Conservation (phyloP, 441 rosid species). For the Populus hybrid region DNA sequence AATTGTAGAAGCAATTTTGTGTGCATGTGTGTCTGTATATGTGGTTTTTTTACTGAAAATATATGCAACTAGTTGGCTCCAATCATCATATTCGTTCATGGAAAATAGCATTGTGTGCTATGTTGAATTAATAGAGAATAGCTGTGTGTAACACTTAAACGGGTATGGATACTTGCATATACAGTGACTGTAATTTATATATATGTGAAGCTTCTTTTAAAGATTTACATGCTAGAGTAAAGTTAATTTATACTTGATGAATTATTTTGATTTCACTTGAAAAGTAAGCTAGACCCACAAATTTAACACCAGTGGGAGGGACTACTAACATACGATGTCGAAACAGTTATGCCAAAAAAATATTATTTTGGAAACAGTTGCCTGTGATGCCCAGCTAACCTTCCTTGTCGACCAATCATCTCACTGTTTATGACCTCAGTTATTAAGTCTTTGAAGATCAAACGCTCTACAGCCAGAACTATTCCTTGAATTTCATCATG, state of each 20-base stretch:
- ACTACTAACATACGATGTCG: slow-evolving; percentile 18
- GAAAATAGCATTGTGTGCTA: background rate
- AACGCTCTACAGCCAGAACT: slow-evolving; percentile 70
- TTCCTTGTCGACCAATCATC: slow-evolving; percentile 33
- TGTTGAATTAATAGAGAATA: background rate
- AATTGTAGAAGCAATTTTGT: background rate
- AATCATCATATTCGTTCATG: no score
- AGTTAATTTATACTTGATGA: slow-evolving; percentile 25
- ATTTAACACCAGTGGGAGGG: slow-evolving; percentile 13
- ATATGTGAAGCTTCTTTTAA: slow-evolving; percentile 22
- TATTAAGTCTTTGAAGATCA: slow-evolving; percentile 84
- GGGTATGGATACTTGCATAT: slow-evolving; percentile 7
- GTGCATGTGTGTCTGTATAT: background rate
- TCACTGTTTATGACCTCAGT: slow-evolving; percentile 56
- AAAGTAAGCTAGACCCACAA: slow-evolving; percentile 4
- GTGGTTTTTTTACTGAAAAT: background rate
- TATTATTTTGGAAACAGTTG: no score
- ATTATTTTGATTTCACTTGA: slow-evolving; percentile 22
- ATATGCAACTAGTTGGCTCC: background rate
- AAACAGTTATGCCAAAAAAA: slow-evolving; percentile 14
- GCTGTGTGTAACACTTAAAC: background rate
- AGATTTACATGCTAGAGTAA: slow-evolving; percentile 28
- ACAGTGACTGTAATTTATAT: slow-evolving; percentile 18
- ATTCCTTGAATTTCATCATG: slow-evolving; percentile 55
- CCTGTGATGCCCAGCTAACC: slow-evolving; percentile 43